Base-by-base conservation (phyloP, 2,329 filamentous ascomycete species). In the Microcyclosporella mali region DNA sequence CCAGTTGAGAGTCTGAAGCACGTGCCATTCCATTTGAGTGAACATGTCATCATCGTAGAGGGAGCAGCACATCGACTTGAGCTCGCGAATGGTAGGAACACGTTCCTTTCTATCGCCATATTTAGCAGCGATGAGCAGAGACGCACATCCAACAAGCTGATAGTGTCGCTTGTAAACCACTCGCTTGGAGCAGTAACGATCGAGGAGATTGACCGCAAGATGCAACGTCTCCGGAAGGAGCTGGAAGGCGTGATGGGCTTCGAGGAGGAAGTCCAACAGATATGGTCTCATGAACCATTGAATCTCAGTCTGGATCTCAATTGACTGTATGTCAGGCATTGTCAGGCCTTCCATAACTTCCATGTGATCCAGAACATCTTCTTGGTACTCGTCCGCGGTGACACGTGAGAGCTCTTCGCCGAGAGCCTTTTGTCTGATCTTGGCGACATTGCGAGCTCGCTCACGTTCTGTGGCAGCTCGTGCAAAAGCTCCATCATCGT, bases 201-300 rank as follows among this genome's bases (percentile, higher is more conserved):
- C 92, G 52, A 98, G 79, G 34, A 98, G 82, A 70, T 98, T 98
- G 69, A 97, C 83, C 27, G 92, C 89, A 44, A 98, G 79, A 73
- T 95, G 95, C 39, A 98, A 78, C 1, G 92, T 98, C 66, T 95
- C 88, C 31, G 92, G 90, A 10, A 97, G 78, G 9, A 98, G 78
- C 57, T 88, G 85, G 70, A 97, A 98, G 48, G 90, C 90, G 54
- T 87, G 85, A 63, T 98, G 92, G 38, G 90, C 92, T 76, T 98
- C 92, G 59, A 97, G 85, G 55, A 98, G 79, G 70, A 98, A 98
- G 72, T 98, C 92, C 63, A 98, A 85, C 28, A 98, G 82, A 67
- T 95, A 97, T 0, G 92, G 92, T 59, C 92, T 77, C 92, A 98
- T 98, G 70, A 94, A 97, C 92, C 92, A 98, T 65, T 97, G 88